A percentile compares a stretch with the other conserved stretches of the same genome.
These are phyloP conservation scores for Triticum dicoccoides DNA, from an alignment of 176 grass and related monocot species.

Conservation along the genomic window DNA sequence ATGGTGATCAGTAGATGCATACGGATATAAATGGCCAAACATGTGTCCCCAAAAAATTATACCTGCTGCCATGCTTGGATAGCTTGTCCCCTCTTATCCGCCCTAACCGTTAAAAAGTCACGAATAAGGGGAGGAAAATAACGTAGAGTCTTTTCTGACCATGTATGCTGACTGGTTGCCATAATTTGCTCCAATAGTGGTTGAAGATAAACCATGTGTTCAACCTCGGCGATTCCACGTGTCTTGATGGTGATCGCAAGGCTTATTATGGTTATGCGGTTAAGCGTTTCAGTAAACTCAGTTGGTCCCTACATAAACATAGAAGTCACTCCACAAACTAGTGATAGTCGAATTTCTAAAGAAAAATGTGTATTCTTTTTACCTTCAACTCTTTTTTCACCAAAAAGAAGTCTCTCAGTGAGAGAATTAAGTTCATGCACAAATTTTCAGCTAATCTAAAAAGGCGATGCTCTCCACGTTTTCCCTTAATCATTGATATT, in stretches of 20 bases:
- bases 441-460: constrained; percentile 98
- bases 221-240: constrained; percentile 93
- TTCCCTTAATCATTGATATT: constrained; percentile 96
- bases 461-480: constrained; percentile 92
- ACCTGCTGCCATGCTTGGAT: constrained; percentile 97
- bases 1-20: constrained; percentile 3
- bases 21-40: constrained; percentile 10
- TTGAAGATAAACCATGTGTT: constrained; percentile 94
- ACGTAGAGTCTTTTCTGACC: constrained; percentile 89
- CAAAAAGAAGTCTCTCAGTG: constrained; percentile 93
- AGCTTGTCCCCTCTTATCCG: constrained; percentile 89
- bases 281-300: constrained; percentile 98
- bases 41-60: constrained; percentile 9
- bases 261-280: constrained; percentile 99
- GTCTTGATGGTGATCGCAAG: constrained; percentile 98
- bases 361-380: constrained; percentile 19
- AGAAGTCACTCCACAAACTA: background rate
- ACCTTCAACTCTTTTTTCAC: constrained; percentile 99
- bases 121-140: constrained; percentile 87
- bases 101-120: constrained; percentile 68
- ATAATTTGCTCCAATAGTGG: constrained; percentile 97
- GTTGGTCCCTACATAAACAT: constrained; percentile 71
- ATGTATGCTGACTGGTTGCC: constrained; percentile 94
- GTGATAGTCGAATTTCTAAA: constrained; percentile 4
- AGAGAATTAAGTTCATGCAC: constrained; percentile 99